Evolutionary conservation across 1,284 basidiomycete genomes (phyloP).

Genomic region (Athelia psychrophila): DNA sequence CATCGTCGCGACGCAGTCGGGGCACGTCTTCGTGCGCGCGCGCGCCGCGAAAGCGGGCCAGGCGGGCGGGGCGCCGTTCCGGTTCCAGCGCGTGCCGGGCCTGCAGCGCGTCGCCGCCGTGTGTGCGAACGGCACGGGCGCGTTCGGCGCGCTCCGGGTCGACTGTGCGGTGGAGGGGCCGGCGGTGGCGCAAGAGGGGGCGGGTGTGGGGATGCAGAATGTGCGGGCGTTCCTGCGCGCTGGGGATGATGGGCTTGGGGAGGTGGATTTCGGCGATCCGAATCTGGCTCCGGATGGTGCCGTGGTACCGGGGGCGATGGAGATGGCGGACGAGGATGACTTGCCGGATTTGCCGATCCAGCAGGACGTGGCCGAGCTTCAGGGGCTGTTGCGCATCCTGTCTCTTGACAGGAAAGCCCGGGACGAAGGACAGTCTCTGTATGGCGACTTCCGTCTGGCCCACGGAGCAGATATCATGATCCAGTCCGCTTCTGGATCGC

Average conservation of each 20-base stretch:
- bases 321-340: conserved; percentile 30
- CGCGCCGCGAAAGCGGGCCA: conserved; percentile 46
- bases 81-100: conserved; percentile 81
- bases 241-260: background rate
- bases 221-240: background rate
- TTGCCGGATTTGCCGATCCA: conserved; percentile 42
- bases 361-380: conserved; percentile 48
- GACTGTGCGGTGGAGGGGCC: conserved; percentile 72
- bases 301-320: conserved; percentile 2
- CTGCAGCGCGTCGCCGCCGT: conserved; percentile 87
- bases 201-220: background rate
- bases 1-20: conserved; percentile 91
- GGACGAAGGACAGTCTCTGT: background rate
- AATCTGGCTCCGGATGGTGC: background rate
- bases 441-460: conserved; percentile 17
- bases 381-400: conserved; percentile 38
- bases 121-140: conserved; percentile 85
- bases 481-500: conserved; percentile 22
- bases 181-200: conserved; percentile 24
- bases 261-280: no score
- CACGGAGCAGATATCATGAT: conserved; percentile 68
- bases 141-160: conserved; percentile 82
- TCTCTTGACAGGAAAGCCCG: background rate
- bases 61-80: conserved; percentile 46
- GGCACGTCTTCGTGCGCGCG: conserved; percentile 88